phyloP scores from a whole-genome alignment of 2,329 filamentous ascomycete species.

The Cladosporium sp. region DNA sequence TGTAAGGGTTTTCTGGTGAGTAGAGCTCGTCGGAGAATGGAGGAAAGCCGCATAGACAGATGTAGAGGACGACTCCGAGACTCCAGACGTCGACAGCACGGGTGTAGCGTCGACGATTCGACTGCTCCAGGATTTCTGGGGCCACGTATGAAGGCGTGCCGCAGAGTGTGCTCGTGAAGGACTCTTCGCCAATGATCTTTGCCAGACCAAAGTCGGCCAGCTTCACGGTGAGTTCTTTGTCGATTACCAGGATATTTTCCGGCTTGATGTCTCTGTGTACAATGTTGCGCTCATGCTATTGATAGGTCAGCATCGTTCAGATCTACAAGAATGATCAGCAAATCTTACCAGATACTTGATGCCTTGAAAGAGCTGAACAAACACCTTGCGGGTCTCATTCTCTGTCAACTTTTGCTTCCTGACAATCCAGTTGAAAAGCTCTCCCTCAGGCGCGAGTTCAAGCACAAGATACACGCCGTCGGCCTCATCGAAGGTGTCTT shows the following conservation, averaged over 20 bases:
- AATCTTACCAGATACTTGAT: slow-evolving; percentile 83
- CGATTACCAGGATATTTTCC: slow-evolving; percentile 86
- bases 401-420: slow-evolving; percentile 85
- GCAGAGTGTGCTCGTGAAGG: slow-evolving; percentile 91
- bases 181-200: slow-evolving; percentile 98
- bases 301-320: not conserved
- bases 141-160: slow-evolving; percentile 91
- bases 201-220: slow-evolving; percentile 94
- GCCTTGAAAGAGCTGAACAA: slow-evolving; percentile 85
- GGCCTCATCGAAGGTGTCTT: slow-evolving; percentile 88
- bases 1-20: slow-evolving; percentile 72
- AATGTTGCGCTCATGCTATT: slow-evolving; percentile 90
- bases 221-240: slow-evolving; percentile 82
- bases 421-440: slow-evolving; percentile 93
- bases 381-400: slow-evolving; percentile 77
- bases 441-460: slow-evolving; percentile 86
- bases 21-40: slow-evolving; percentile 94
- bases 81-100: slow-evolving; percentile 96
- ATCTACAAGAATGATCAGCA: not conserved
- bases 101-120: slow-evolving; percentile 80
- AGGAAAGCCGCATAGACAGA: slow-evolving; percentile 93
- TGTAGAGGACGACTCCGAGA: slow-evolving; percentile 94
- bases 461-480: slow-evolving; percentile 88
- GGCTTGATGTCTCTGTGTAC: slow-evolving; percentile 98
- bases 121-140: slow-evolving; percentile 85